Evolutionary conservation across 345 rosid species (phyloP).

Genomic region (Raphanus raphanistrum): DNA sequence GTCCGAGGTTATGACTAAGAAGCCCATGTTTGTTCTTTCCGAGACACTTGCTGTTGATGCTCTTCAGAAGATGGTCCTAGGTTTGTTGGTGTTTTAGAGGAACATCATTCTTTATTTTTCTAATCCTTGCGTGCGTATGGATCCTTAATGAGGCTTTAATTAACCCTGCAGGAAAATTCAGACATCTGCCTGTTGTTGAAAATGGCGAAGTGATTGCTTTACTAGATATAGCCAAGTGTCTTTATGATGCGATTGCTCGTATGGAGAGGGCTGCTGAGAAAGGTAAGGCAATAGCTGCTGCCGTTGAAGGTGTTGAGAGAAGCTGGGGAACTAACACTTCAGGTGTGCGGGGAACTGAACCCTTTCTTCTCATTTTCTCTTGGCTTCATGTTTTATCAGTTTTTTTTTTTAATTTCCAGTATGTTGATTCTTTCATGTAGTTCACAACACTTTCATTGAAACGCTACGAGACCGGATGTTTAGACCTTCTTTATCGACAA

Average conservation of each 20-base stretch:
- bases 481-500: constrained; percentile 85
- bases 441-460: constrained; percentile 81
- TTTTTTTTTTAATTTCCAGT: background rate
- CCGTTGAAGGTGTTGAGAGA: constrained; percentile 97
- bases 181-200: constrained; percentile 99
- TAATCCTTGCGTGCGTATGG: background rate
- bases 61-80: constrained; percentile 97
- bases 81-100: constrained; percentile 44
- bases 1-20: constrained; percentile 93
- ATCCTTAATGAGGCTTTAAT: constrained; percentile 12
- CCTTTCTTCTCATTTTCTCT: background rate
- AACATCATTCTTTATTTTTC: background rate
- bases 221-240: constrained; percentile 94
- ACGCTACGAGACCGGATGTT: constrained; percentile 90
- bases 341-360: constrained; percentile 50
- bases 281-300: constrained; percentile 99
- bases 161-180: constrained; percentile 69
- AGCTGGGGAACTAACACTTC: constrained; percentile 80
- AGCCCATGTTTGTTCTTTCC: constrained; percentile 88
- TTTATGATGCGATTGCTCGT: constrained; percentile 97
- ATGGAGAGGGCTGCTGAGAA: constrained; percentile 99
- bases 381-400: too few relatives aligned
- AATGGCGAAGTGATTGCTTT: constrained; percentile 98
- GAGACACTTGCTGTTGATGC: constrained; percentile 98
- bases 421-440: constrained; percentile 44